Evolutionary conservation across 2,329 filamentous ascomycete genomes (phyloP).

Genomic region (Phaeosphaeria sp.): DNA sequence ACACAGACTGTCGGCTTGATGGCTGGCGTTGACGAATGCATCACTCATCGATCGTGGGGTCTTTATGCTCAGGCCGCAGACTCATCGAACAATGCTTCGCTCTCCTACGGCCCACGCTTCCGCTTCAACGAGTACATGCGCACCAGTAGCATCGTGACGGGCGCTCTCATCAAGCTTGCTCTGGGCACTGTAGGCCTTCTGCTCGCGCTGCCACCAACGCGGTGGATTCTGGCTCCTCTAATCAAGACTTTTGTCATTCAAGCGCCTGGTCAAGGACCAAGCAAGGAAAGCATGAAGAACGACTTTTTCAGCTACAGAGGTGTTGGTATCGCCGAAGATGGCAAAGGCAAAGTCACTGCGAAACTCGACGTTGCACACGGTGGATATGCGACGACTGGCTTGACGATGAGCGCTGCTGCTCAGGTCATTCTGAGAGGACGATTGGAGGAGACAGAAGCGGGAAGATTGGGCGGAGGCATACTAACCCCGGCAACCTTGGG

Average conservation of each 20-base stretch:
- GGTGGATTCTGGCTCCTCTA: conserved; percentile 48
- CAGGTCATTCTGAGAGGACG: conserved; percentile 68
- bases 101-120: conserved; percentile 63
- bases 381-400: conserved; percentile 71
- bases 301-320: conserved; percentile 70
- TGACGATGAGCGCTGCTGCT: conserved; percentile 69
- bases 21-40: conserved; percentile 60
- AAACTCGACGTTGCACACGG: conserved; percentile 65
- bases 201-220: conserved; percentile 60
- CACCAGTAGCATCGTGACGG: conserved; percentile 57
- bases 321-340: conserved; percentile 63
- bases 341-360: conserved; percentile 61
- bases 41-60: conserved; percentile 66
- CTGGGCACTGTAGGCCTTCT: conserved; percentile 54
- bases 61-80: conserved; percentile 49
- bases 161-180: conserved; percentile 56
- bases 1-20: conserved; percentile 61
- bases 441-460: conserved; percentile 54
- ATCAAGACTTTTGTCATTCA: conserved; percentile 39
- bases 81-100: conserved; percentile 32
- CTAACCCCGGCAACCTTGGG: conserved; percentile 77
- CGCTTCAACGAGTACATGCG: conserved; percentile 63
- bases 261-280: conserved; percentile 39
- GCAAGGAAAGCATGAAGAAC: conserved; percentile 60
- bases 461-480: conserved; percentile 68